Conservation (phyloP, 257 asterid genomes). For the Gentiana macrophylla region DNA sequence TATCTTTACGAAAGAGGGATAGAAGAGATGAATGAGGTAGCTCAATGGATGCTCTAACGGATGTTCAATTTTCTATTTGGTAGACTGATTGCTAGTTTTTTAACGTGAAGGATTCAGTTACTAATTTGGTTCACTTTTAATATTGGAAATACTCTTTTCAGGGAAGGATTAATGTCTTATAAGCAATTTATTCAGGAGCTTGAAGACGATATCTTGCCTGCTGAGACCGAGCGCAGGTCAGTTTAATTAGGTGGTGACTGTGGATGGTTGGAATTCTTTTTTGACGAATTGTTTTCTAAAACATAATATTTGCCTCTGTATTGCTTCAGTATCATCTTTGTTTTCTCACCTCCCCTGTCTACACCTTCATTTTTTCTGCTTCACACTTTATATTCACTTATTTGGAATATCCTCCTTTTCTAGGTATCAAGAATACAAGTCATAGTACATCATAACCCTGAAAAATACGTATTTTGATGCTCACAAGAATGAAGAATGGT, state of each 20-base stretch:
- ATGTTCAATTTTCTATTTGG: too few relatives aligned
- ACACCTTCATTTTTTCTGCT: background rate
- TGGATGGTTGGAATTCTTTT: slow-evolving; percentile 3
- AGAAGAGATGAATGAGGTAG: slow-evolving; percentile 1
- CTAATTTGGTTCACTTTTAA: too few relatives aligned
- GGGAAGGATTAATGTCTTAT: slow-evolving; percentile 99
- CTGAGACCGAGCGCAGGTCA: slow-evolving; percentile 97
- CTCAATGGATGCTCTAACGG: background rate
- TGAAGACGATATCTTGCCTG: slow-evolving; percentile 92
- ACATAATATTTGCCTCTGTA: background rate
- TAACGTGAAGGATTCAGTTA: too few relatives aligned
- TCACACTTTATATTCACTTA: slow-evolving; percentile 7
- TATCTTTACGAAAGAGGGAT: background rate
- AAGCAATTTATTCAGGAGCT: slow-evolving; percentile 99
- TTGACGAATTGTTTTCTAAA: slow-evolving; percentile 10
- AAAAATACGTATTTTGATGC: slow-evolving; percentile 73
- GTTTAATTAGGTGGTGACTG: background rate
- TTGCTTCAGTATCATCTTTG: background rate
- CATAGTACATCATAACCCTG: slow-evolving; percentile 79
- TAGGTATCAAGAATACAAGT: slow-evolving; percentile 92
- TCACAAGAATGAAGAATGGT: slow-evolving; percentile 96
- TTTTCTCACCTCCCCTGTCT: too few relatives aligned
- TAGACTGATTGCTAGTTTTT: too few relatives aligned
- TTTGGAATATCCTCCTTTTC: slow-evolving; percentile 2
- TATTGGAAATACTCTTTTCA: slow-evolving; percentile 14